phyloP scores from a whole-genome alignment of 1,284 basidiomycete genomes.

The Papiliotrema laurentii region DNA sequence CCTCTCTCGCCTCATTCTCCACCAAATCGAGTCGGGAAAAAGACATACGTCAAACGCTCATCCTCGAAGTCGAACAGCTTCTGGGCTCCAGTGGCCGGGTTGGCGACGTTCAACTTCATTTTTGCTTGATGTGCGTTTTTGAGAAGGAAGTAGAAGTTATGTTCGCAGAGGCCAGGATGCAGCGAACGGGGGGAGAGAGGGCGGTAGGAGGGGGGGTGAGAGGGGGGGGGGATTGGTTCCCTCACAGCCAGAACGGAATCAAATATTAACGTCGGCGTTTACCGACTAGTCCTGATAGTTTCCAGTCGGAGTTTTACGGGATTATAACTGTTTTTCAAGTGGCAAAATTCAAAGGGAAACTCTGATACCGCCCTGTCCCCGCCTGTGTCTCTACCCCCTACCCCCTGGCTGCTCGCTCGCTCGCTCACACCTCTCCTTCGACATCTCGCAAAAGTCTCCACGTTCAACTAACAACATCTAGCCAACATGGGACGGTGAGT shows the following conservation, averaged over 20 bases:
- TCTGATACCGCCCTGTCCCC: not conserved
- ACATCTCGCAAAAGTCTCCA: not conserved
- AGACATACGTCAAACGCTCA: slow-evolving; percentile 75
- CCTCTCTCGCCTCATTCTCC: not conserved
- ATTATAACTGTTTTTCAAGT: slow-evolving; percentile 1
- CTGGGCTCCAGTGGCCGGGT: slow-evolving; percentile 94
- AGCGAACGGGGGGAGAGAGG: not conserved
- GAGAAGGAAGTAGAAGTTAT: not conserved
- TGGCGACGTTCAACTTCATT: slow-evolving; percentile 98
- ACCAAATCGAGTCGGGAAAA: not conserved
- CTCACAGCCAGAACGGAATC: not conserved
- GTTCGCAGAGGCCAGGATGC: too few relatives aligned
- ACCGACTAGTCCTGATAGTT: not conserved
- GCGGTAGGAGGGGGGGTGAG: not conserved
- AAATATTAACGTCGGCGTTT: not conserved
- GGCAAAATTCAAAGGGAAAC: slow-evolving; percentile 4
- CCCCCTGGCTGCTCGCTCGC: not conserved
- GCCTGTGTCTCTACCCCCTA: not conserved
- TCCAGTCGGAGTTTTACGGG: not conserved
- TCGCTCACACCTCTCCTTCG: not conserved
- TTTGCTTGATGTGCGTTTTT: slow-evolving; percentile 23
- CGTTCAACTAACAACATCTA: slow-evolving; percentile 11
- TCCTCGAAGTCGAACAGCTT: slow-evolving; percentile 94
- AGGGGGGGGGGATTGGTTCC: not conserved
- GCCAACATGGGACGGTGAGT: slow-evolving; percentile 41